phyloP scores from a whole-genome alignment of 2,329 filamentous ascomycete genomes.

The Fusarium mexicanum region DNA sequence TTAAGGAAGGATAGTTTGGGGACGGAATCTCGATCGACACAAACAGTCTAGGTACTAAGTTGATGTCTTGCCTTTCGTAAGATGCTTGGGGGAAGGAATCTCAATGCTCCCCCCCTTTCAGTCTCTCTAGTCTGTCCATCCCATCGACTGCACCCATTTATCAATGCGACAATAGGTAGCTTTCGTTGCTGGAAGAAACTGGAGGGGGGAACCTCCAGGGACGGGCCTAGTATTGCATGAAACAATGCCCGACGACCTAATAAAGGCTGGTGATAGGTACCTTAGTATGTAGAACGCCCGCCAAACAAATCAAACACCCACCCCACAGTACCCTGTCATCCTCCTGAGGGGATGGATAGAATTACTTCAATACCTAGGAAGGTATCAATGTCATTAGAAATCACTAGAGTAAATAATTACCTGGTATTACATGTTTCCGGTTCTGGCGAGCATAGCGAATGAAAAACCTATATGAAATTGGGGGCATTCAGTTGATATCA shows the following conservation, averaged over 20 bases:
- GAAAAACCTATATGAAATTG: neutral
- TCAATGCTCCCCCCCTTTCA: conserved; percentile 9
- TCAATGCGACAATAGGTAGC: conserved; percentile 2
- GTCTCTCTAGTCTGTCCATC: neutral
- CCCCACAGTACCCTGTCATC: neutral
- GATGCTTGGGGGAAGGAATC: conserved; percentile 14
- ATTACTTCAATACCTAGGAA: neutral
- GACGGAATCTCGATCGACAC: conserved; percentile 28
- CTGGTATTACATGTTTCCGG: neutral
- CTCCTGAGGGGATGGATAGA: neutral
- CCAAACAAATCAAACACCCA: conserved; percentile 5
- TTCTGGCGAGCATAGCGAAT: conserved; percentile 26
- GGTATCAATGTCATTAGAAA: conserved; percentile 5
- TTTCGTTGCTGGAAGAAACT: neutral
- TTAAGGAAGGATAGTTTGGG: conserved; percentile 1
- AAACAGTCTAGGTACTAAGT: neutral
- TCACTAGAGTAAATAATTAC: neutral
- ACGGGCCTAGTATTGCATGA: neutral
- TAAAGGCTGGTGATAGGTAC: neutral
- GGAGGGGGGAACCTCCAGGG: neutral
- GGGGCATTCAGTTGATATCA: neutral
- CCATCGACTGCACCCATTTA: neutral
- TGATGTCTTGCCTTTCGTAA: conserved; percentile 3
- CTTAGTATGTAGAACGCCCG: conserved; percentile 14
- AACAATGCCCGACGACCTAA: conserved; percentile 4